Base-by-base conservation (phyloP, 495 filamentous ascomycete species). In the Margaritispora aquatica region DNA sequence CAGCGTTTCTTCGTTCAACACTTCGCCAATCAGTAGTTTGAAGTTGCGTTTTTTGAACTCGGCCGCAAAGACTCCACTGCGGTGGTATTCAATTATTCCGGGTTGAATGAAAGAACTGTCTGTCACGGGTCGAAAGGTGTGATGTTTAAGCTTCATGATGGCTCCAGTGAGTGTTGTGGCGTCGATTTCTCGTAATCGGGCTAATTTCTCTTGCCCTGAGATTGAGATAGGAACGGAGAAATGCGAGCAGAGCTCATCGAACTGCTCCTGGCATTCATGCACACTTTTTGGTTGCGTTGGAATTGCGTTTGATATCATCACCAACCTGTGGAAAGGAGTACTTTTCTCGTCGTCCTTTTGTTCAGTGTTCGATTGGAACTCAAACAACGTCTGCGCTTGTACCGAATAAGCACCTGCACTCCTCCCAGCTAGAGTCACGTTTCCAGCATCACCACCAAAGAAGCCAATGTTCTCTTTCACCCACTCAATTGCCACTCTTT, bases 381-480 rank as follows among this genome's bases (percentile, higher is more conserved):
- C 21, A 26, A 26, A 48, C 10, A 46, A 24, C 20, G 24, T 31
- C 22, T 26, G 38, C 10, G 54, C 54, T 8, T 57, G 54, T 15
- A 57, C 54, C 3, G 26, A 27, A 29, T 57, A 57, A 1, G 36
- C 41, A 4, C 80, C 80, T 19, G 80, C 80, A 15, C 72, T 76
- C 62, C 80, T 75, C 10, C 80, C 80, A 47, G 77, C 63, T 26
- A 75, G 58, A 7, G 69, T 72, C n/a, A 78, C 66, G 2, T 66
- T 63, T 29, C 70, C 59, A 15, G 73, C 55, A 29, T 70, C 57
- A 8, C 63, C 69, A 17, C 66, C 63, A 58, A 71, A 71, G 10
- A 41, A 64, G 7, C 54, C 62, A 60, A 81, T 79, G 64, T 81
- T 75, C 51, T 71, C 71, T 53, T 76, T 70, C 46, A 84, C 67